phyloP scores from a whole-genome alignment of 345 rosid genomes.

The Eucalyptus albens region DNA sequence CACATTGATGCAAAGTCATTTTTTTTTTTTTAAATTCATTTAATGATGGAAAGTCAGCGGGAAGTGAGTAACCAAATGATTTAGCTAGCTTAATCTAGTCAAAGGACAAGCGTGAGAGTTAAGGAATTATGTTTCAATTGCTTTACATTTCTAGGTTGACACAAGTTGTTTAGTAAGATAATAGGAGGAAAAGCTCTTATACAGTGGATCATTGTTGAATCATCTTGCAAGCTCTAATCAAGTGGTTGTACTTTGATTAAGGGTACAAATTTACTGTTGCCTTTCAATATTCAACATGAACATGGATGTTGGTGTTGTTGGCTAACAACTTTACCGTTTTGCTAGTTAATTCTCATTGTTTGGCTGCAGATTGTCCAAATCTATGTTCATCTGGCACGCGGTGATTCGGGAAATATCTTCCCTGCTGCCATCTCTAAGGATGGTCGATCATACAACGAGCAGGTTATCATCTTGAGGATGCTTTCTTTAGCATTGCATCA shows the following conservation, averaged over 20 bases:
- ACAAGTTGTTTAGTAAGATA: not conserved
- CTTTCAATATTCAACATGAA: not conserved
- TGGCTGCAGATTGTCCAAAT: conserved; percentile 70
- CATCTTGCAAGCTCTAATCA: not conserved
- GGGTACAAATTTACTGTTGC: not conserved
- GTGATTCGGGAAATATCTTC: conserved; percentile 70
- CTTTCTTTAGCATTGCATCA: not conserved
- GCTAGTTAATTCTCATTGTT: not conserved
- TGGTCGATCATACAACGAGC: conserved; percentile 93
- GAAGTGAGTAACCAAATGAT: not conserved
- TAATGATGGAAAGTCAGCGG: not conserved
- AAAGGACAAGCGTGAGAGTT: not conserved
- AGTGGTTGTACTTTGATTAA: not conserved
- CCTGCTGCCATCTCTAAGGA: conserved; percentile 91
- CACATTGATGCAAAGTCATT: not conserved
- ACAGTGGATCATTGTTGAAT: not conserved
- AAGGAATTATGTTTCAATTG: not conserved
- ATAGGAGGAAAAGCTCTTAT: not conserved
- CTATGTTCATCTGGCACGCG: conserved; percentile 84
- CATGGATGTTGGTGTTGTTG: not conserved
- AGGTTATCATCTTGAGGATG: conserved; percentile 25
- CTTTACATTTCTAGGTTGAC: not conserved
- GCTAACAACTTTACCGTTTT: not conserved
- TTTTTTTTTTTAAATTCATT: not conserved
- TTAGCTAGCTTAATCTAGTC: not conserved